Evolutionary conservation across 1,284 basidiomycete genomes (phyloP).

Genomic region (Coniferiporia sulphurascens): DNA sequence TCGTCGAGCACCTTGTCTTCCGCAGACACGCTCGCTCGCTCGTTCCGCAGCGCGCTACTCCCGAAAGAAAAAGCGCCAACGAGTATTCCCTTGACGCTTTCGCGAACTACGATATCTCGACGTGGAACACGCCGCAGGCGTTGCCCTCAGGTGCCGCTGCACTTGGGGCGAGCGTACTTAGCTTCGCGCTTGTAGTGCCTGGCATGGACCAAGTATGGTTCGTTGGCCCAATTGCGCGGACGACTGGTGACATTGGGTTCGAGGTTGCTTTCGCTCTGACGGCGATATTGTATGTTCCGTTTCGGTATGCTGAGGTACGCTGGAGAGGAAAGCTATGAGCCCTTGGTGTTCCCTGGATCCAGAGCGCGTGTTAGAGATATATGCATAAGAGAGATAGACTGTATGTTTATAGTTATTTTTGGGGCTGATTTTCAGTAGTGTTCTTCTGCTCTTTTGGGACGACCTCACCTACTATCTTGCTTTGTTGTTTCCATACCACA

Average conservation of each 20-base stretch:
- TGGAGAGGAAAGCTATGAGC: slow-evolving; percentile 32
- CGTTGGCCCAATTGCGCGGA: slow-evolving; percentile 61
- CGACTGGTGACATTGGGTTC: slow-evolving; percentile 75
- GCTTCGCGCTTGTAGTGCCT: slow-evolving; percentile 58
- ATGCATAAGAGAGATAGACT: too few relatives aligned
- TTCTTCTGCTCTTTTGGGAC: too few relatives aligned
- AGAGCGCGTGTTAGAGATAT: too few relatives aligned
- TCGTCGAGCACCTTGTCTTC: slow-evolving; percentile 63
- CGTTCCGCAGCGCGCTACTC: background rate
- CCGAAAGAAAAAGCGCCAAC: background rate
- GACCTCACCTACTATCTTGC: too few relatives aligned
- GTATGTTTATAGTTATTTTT: too few relatives aligned
- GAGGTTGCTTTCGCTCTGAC: slow-evolving; percentile 59
- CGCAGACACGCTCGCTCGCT: slow-evolving; percentile 28
- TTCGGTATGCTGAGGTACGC: slow-evolving; percentile 40
- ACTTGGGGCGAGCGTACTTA: slow-evolving; percentile 42
- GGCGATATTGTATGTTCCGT: slow-evolving; percentile 50
- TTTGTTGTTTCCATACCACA: too few relatives aligned
- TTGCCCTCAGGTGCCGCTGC: slow-evolving; percentile 68
- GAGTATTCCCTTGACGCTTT: slow-evolving; percentile 33
- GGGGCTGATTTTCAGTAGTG: too few relatives aligned
- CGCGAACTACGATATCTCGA: slow-evolving; percentile 42
- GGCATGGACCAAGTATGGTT: slow-evolving; percentile 74
- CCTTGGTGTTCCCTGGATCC: too few relatives aligned
- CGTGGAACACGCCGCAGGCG: slow-evolving; percentile 49